phyloP scores from a whole-genome alignment of 2,329 filamentous ascomycete species.

The Penicillium janthinellum region DNA sequence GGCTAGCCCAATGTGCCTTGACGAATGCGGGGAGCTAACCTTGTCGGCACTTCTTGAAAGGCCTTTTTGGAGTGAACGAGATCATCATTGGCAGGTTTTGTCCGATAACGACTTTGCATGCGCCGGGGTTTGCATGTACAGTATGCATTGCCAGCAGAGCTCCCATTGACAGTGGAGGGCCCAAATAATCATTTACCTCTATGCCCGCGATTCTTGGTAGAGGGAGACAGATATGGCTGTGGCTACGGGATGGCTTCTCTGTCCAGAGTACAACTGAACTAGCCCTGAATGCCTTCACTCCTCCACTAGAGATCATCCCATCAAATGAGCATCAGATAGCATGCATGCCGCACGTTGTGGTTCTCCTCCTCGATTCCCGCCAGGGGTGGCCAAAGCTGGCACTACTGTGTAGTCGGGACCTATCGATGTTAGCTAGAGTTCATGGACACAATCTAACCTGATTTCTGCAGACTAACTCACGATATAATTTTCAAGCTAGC shows the following conservation, averaged over 20 bases:
- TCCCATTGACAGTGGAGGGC: not conserved
- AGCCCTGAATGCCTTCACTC: not conserved
- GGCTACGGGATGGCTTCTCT: no score
- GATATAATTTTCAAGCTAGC: conserved; percentile 1
- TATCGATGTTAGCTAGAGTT: conserved; percentile 3
- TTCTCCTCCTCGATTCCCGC: not conserved
- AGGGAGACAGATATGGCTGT: not conserved
- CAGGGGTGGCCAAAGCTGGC: not conserved
- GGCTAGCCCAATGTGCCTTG: conserved; percentile 4
- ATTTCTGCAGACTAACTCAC: conserved; percentile 7
- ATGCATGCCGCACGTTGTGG: not conserved
- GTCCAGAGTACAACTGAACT: not conserved
- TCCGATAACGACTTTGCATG: not conserved
- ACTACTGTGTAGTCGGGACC: not conserved
- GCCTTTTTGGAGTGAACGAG: not conserved
- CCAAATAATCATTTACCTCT: not conserved
- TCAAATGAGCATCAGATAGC: not conserved
- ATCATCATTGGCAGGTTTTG: not conserved
- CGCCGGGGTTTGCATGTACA: no score
- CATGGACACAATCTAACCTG: not conserved
- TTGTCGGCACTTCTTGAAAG: not conserved
- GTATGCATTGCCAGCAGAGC: not conserved
- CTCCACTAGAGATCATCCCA: no score
- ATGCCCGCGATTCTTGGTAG: not conserved
- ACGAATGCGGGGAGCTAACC: conserved; percentile 8